A percentile compares a stretch with the other conserved stretches of the same genome.
Evolutionary conservation across 192 early-diverging fungal genomes (phyloP).

Genomic region (Backusella tuberculispora): DNA sequence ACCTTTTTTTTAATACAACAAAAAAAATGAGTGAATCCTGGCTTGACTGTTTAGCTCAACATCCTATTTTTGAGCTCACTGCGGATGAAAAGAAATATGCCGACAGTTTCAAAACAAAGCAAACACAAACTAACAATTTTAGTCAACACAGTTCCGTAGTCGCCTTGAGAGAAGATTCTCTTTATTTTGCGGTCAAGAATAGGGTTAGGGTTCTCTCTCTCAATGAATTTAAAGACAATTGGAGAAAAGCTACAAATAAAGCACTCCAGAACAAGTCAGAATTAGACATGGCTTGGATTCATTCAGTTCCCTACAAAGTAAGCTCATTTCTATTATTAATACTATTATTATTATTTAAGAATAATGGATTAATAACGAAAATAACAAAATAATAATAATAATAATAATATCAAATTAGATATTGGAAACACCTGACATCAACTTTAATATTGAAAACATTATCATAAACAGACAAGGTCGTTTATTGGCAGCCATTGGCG

Average conservation of each 20-base stretch:
- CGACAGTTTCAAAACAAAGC: not conserved
- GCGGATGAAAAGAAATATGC: not conserved
- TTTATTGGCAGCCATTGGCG: slow-evolving; percentile 63
- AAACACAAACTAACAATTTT: not conserved
- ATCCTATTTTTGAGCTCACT: slow-evolving; percentile 26
- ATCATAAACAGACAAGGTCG: slow-evolving; percentile 59
- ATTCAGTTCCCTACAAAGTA: slow-evolving; percentile 32
- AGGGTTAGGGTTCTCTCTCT: slow-evolving; percentile 65
- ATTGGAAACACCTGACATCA: slow-evolving; percentile 48
- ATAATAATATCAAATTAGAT: slow-evolving; percentile 38
- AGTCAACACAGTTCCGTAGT: slow-evolving; percentile 24
- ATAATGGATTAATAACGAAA: not conserved
- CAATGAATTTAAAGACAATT: slow-evolving; percentile 63
- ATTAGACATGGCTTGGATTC: slow-evolving; percentile 39
- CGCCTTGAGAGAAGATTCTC: slow-evolving; percentile 56
- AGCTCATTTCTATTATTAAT: not conserved
- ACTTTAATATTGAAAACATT: slow-evolving; percentile 63
- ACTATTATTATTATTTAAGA: not conserved
- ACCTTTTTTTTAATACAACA: not conserved
- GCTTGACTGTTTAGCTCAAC: slow-evolving; percentile 21
- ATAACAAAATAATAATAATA: not conserved
- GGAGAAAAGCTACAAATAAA: slow-evolving; percentile 44
- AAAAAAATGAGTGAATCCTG: slow-evolving; percentile 17
- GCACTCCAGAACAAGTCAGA: slow-evolving; percentile 25
- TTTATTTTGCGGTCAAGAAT: slow-evolving; percentile 62